phyloP scores from a whole-genome alignment of 441 rosid genomes.

The Erysimum pusillum region DNA sequence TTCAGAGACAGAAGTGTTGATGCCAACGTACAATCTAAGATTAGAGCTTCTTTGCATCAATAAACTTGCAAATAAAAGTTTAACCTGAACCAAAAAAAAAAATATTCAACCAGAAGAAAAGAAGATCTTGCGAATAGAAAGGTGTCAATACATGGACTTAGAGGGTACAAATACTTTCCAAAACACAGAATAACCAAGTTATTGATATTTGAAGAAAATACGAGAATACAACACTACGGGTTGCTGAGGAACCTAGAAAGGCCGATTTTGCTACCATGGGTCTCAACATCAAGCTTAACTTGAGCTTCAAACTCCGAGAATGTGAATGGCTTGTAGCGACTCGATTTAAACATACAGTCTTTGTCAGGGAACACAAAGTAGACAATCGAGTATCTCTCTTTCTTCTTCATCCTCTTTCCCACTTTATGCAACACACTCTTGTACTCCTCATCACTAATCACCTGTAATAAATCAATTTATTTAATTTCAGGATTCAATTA shows the following conservation, averaged over 20 bases:
- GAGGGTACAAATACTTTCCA: too few relatives aligned
- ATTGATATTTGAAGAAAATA: not conserved
- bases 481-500: not conserved
- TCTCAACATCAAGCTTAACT: conserved; percentile 64
- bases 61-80: not conserved
- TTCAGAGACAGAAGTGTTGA: too few relatives aligned
- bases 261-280: conserved; percentile 60
- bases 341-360: conserved; percentile 53
- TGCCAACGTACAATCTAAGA: too few relatives aligned
- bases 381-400: conserved; percentile 68
- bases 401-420: conserved; percentile 38
- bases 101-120: not conserved
- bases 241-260: conserved; percentile 53
- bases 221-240: not conserved
- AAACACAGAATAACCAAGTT: too few relatives aligned
- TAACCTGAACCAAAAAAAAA: too few relatives aligned
- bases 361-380: conserved; percentile 72
- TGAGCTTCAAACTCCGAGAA: conserved; percentile 63
- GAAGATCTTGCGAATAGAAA: not conserved
- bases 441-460: conserved; percentile 64
- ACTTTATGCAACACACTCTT: conserved; percentile 68
- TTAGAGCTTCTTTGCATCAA: not conserved
- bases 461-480: conserved; percentile 40
- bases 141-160: too few relatives aligned
- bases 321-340: conserved; percentile 69